Base-by-base conservation (phyloP, 1,284 basidiomycete species). In the Filobasidium uniguttulatum region DNA sequence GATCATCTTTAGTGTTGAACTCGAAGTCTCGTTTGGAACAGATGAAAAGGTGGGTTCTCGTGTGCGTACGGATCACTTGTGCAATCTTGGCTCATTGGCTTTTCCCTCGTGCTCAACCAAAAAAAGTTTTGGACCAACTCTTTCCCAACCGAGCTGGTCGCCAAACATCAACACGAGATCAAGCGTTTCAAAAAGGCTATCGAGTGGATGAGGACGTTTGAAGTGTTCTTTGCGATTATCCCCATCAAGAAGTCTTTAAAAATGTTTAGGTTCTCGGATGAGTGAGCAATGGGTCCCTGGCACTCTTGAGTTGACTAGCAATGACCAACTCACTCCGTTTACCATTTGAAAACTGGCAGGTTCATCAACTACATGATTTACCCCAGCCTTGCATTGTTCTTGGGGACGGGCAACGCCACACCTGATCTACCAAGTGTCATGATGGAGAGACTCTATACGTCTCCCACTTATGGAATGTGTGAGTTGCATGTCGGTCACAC, bases 1-100 rank as follows among this genome's bases (percentile, higher is more conserved):
- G 12, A 17, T 6, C 15, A 15, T 2, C 22, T 29, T 67, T 20
- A 72, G 75, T 49, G 77, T 81, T 41, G 77, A 73, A 28, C 74
- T 81, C 65, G 77, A 80, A 60, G 77, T 80, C 20, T 77, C 75
- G 46, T 81, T 81, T 60, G 78, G 79, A 35, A 76, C 77, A 53
- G 77, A 73, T 49, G 72, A 70, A 49, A 70, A 61, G 44, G 65
- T 67, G 45, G 40, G 60, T 55, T 17, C 9, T 12, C 31, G 10
- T 10, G 22, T 20, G 38, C 12, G 1, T 8, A 20, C 25, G 8
- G 22, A 12, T 25, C 2, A 23, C 30, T 23, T 31, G 15, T 23
- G 3, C 20, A 17, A 26, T 17, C 23, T 49, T 15, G 29, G n/a
- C 33, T 30, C 15, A 28, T 25, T 14, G 2, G 14, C 19, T 35